Conservation (phyloP, 805 yeast species). For the Saturnispora galanensis region DNA sequence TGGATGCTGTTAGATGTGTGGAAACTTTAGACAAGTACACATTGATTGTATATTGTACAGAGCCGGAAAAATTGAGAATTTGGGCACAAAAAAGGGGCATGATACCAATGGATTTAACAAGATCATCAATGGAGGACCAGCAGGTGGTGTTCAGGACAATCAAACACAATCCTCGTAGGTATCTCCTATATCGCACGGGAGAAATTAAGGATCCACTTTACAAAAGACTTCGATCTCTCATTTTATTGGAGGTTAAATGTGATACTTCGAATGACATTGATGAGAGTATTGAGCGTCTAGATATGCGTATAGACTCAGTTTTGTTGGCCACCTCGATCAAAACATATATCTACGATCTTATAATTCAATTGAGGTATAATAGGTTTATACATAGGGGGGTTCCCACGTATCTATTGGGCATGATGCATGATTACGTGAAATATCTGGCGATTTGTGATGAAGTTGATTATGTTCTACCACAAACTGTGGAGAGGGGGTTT, state of each 20-base stretch:
- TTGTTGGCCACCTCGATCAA: slow-evolving; percentile 17
- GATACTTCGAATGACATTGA: not conserved
- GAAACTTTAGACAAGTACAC: not conserved
- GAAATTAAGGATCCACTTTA: not conserved
- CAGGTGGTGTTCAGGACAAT: slow-evolving; percentile 2
- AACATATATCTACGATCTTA: slow-evolving; percentile 47
- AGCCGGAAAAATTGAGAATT: not conserved
- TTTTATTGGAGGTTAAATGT: not conserved
- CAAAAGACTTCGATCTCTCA: not conserved
- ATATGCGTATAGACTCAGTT: not conserved
- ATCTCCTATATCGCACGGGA: not conserved
- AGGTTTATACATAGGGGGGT: slow-evolving; percentile 45
- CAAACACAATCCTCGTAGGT: not conserved
- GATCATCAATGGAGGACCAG: not conserved
- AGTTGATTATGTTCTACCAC: slow-evolving; percentile 40
- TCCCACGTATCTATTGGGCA: slow-evolving; percentile 36
- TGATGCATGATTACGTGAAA: slow-evolving; percentile 32
- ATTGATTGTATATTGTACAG: not conserved
- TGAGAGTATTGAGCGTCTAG: not conserved
- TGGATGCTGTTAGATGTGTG: not conserved
- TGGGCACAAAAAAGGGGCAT: not conserved
- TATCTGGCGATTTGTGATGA: slow-evolving; percentile 34
- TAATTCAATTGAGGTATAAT: slow-evolving; percentile 43
- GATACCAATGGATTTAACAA: not conserved
- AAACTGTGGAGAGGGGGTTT: slow-evolving; percentile 41